These are phyloP conservation scores for Fusarium piperis DNA, from an alignment of 2,329 filamentous ascomycete genomes.

Conservation along the genomic window DNA sequence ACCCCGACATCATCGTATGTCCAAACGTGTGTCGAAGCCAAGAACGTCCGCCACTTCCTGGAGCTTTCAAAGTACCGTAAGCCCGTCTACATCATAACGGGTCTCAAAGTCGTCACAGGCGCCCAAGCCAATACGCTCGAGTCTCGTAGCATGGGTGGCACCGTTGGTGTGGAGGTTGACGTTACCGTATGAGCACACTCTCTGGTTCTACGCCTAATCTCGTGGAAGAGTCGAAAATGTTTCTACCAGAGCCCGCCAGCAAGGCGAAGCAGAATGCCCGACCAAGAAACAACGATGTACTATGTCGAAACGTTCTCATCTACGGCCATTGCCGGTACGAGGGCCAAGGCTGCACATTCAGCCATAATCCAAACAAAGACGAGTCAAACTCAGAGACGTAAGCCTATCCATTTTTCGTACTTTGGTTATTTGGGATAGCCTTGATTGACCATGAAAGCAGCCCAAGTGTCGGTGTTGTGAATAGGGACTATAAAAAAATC, in stretches of 20 bases:
- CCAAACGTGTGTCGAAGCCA: neutral
- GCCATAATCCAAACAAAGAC: conserved; percentile 79
- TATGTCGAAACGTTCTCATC: conserved; percentile 91
- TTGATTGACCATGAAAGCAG: too few species aligned
- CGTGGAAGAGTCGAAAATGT: neutral
- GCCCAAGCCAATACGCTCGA: neutral
- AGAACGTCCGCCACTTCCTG: neutral
- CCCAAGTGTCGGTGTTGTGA: too few species aligned
- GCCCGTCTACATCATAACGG: conserved; percentile 23
- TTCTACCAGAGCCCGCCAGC: neutral
- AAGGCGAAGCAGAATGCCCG: neutral
- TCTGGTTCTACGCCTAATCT: neutral
- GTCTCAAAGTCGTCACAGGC: conserved; percentile 8
- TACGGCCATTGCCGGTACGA: conserved; percentile 94
- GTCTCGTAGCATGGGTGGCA: neutral
- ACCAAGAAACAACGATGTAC: conserved; percentile 83
- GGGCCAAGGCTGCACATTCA: conserved; percentile 90
- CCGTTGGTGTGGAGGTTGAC: neutral
- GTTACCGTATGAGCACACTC: neutral
- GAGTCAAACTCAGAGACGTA: conserved; percentile 59
- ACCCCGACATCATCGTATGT: conserved; percentile 6
- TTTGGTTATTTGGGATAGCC: neutral
- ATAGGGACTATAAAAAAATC: neutral
- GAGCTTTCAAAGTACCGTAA: neutral
- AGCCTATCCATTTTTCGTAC: conserved; percentile 40